These are phyloP conservation scores for Globisporangium irregulare DNA, from an alignment of 352 stramenopile genomes.

Conservation along the genomic window DNA sequence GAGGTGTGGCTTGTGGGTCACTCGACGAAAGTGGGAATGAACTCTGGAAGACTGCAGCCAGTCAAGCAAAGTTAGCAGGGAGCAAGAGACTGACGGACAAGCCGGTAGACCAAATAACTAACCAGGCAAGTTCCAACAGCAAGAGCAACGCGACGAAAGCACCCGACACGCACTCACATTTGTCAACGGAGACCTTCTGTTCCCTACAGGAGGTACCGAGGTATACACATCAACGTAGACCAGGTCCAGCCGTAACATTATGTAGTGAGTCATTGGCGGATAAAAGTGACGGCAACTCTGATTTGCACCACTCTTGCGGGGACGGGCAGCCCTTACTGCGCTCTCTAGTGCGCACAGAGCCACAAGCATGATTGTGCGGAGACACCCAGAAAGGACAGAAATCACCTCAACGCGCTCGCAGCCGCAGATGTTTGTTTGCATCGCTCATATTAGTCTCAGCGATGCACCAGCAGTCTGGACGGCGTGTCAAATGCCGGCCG, in stretches of 20 bases:
- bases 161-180: neutral
- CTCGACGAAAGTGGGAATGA: slow-evolving; percentile 1
- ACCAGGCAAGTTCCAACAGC: neutral
- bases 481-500: neutral
- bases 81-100: neutral
- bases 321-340: neutral
- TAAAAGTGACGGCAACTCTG: neutral
- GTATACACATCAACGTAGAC: neutral
- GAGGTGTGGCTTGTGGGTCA: neutral
- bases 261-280: slow-evolving; percentile 3
- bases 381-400: neutral
- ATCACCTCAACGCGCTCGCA: neutral
- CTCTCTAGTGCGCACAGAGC: neutral
- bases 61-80: neutral
- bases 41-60: neutral
- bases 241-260: neutral
- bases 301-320: slow-evolving; percentile 1
- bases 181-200: neutral
- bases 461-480: too few relatives aligned
- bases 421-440: neutral
- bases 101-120: neutral
- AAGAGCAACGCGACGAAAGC: neutral
- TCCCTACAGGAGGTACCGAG: too few relatives aligned
- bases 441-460: too few relatives aligned
- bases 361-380: neutral